Evolutionary conservation across 1,284 basidiomycete species (phyloP), one percentile per base, ranked within the genome.

Genomic region (Vanrija sp.): DNA sequence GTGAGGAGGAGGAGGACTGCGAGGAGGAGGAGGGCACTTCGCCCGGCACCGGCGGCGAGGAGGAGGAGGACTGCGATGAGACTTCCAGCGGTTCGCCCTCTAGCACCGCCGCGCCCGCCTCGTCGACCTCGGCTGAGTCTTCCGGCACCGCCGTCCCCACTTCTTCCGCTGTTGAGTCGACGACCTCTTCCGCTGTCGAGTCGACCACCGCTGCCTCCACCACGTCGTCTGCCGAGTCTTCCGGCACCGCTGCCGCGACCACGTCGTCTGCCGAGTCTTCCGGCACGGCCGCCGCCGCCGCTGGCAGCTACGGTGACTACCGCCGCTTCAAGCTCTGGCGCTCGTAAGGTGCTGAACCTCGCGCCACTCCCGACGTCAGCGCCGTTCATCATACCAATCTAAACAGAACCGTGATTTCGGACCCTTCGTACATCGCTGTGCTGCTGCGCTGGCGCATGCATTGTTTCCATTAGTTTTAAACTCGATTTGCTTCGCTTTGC

Each of bases 61-160:
- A 45, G 25, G 44, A 45, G 44, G 45, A 46, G 19, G 31, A 35
- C 31, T 46, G 27, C 25, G 45, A 45, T 4, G 49, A 50, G 31
- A n/a, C n/a, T n/a, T n/a, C n/a, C n/a, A n/a, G n/a, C n/a, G n/a
- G n/a, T n/a, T n/a, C n/a, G n/a, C n/a, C n/a, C n/a, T n/a, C n/a
- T n/a, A n/a, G n/a, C n/a, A n/a, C n/a, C n/a, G 49, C 45, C 27
- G 48, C 42, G 18, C 14, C 49, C n/a, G 45, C 43, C 19, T 22
- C 49, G 6, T 4, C 49, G 7, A 6, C 43, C 48, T 43, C 41
- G 18, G 24, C 20, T 36, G 22, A 19, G 12, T n/a, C 43, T 35
- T 53, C 49, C 16, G 36, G 24, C 19, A 18, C 35, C 19, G 43
- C 43, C 8, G 35, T 44, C 15, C 39, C 46, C 14, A 48, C 49